Base-by-base conservation (phyloP, 1,284 basidiomycete genomes). In the Cryptococcus sp. region DNA sequence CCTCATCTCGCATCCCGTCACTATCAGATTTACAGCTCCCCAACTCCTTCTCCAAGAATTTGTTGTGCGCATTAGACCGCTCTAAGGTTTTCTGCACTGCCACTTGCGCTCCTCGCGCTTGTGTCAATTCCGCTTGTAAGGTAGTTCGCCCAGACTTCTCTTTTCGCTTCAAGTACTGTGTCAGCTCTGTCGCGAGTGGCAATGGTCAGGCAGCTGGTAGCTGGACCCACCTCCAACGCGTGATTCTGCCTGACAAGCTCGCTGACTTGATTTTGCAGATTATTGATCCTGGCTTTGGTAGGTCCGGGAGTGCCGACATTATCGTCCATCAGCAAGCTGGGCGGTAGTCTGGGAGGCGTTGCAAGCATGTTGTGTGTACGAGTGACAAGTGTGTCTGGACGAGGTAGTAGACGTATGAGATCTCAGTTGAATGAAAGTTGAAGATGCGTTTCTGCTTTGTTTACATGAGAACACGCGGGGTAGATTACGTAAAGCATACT, bases 201-300 rank as follows among this genome's bases (percentile, higher is more conserved):
- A 6, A 16, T 41, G 7, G 7, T 49, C 7, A 47, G 20, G 23
- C n/a, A 20, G 27, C 22, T 16, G 23, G 23, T 25, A 20, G 27
- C 22, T 16, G 23, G 6, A 52, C 72, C 23, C 56, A 71, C 70
- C 58, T 69, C 66, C 7, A 58, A 42, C 3, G 58, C 55, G 47
- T 74, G 70, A 11, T 66, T 61, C 54, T 71, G 67, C 22, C 73
- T 52, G 17, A 76, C 72, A 7, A 76, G 56, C 58, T 75, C 70
- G 40, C 64, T 57, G 5, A 75, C 66, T 46, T 75, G 73, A 10
- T 58, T 60, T 17, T 66, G 58, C 15, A 73, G 63, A 43, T 69
- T 62, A 51, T 64, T 65, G 50, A 75, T 67, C 43, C 70, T 55
- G 1, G 69, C 73, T 48, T 66, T 60, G 0, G 55, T 63, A 1